Conservation (phyloP, 306 rosid genomes). For the Ziziphus jujuba region DNA sequence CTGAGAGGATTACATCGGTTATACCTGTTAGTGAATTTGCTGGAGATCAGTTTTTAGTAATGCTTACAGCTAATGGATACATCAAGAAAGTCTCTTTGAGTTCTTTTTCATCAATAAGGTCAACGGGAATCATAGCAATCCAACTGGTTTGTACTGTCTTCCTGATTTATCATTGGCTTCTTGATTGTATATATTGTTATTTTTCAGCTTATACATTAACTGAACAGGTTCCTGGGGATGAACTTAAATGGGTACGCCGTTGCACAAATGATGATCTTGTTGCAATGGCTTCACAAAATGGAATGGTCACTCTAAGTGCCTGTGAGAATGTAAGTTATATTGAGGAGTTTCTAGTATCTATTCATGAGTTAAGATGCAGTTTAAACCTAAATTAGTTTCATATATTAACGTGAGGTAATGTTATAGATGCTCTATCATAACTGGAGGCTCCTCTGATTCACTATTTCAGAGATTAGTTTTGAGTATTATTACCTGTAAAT, state of each 20-base stretch:
- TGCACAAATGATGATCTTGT: conserved; percentile 89
- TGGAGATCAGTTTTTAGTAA: conserved; percentile 79
- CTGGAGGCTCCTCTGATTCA: no score
- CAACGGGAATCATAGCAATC: conserved; percentile 93
- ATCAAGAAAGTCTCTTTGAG: conserved; percentile 91
- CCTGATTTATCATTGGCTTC: conserved; percentile 22
- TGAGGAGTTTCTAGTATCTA: not conserved
- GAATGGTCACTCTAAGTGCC: conserved; percentile 78
- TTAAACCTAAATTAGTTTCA: not conserved
- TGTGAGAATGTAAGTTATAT: conserved; percentile 68
- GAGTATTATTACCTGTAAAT: not conserved
- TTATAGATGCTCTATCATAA: not conserved
- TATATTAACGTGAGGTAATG: not conserved
- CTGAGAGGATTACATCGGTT: conserved; percentile 91
- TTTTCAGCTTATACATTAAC: conserved; percentile 31
- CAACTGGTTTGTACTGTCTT: conserved; percentile 76
- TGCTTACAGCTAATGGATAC: conserved; percentile 94
- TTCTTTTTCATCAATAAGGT: conserved; percentile 86
- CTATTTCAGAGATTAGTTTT: not conserved
- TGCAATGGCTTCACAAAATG: conserved; percentile 97
- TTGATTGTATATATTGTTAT: conserved; percentile 15
- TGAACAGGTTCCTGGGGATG: conserved; percentile 86
- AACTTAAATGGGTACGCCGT: conserved; percentile 93
- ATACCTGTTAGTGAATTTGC: conserved; percentile 89
- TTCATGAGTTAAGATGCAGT: not conserved